These are phyloP conservation scores for Helotiales sp. DNA, from an alignment of 2,329 filamentous ascomycete species.

Conservation along the genomic window DNA sequence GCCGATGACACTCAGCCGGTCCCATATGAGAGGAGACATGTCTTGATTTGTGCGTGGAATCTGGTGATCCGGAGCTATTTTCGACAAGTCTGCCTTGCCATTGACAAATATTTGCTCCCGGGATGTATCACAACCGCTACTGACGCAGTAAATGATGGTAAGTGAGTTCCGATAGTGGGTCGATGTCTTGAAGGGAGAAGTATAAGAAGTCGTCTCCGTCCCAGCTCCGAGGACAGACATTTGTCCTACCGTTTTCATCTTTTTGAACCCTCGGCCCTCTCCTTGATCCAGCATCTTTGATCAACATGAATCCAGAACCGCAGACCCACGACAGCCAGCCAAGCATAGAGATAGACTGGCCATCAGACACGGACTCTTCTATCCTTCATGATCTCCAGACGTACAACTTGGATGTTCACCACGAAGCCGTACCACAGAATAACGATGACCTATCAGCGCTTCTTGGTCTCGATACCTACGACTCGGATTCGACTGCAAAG, in stretches of 20 bases:
- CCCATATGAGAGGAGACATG: conserved; percentile 12
- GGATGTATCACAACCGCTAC: conserved; percentile 4
- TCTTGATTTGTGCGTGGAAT: conserved; percentile 17
- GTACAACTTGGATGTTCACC: background rate
- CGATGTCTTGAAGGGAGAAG: conserved; percentile 11
- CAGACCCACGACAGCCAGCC: conserved; percentile 6
- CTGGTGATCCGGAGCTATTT: conserved; percentile 16
- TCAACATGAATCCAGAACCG: conserved; percentile 18
- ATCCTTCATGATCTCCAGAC: conserved; percentile 5
- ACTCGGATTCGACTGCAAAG: conserved; percentile 7
- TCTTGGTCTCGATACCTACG: conserved; percentile 9
- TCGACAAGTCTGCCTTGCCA: conserved; percentile 13
- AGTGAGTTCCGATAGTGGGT: conserved; percentile 16
- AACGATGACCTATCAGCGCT: background rate
- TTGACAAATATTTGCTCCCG: conserved; percentile 10
- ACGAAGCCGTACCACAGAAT: conserved; percentile 5
- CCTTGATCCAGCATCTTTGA: conserved; percentile 11
- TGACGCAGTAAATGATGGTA: conserved; percentile 10
- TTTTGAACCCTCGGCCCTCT: conserved; percentile 8
- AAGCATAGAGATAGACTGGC: conserved; percentile 13
- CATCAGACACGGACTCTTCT: conserved; percentile 2
- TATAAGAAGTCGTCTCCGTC: conserved; percentile 20
- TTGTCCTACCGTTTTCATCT: conserved; percentile 14
- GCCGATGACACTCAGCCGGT: conserved; percentile 5
- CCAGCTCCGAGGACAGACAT: conserved; percentile 13